A percentile compares a stretch with the other conserved stretches of the same genome.
phyloP scores from a whole-genome alignment of 495 filamentous ascomycete species.

The Podospora pseudoanserina region DNA sequence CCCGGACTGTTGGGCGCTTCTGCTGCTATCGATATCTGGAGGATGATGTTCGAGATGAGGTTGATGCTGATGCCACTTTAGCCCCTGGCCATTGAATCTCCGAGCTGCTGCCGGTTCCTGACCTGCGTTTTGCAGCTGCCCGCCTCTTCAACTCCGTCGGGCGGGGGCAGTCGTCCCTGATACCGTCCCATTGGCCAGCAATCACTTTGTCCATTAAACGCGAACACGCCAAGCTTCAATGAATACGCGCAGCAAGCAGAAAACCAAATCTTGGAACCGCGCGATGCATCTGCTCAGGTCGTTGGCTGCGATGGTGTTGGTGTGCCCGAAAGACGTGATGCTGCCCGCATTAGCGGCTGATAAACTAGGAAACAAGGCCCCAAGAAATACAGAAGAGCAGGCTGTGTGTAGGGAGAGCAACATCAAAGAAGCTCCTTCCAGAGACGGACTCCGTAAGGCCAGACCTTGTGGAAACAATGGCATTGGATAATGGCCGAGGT shows the following conservation, averaged over 20 bases:
- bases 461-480: background rate
- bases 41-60: background rate
- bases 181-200: constrained; percentile 10
- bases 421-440: background rate
- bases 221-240: constrained; percentile 28
- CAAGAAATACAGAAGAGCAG: background rate
- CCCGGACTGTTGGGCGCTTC: constrained; percentile 1
- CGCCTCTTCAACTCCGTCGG: constrained; percentile 11
- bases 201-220: constrained; percentile 31
- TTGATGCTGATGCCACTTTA: background rate
- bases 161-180: background rate
- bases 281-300: constrained; percentile 7
- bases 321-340: constrained; percentile 22
- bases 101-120: background rate
- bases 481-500: background rate
- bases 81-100: background rate
- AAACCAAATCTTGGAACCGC: constrained; percentile 28
- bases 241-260: constrained; percentile 31
- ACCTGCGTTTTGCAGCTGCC: constrained; percentile 11
- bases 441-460: background rate
- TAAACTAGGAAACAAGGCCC: constrained; percentile 18
- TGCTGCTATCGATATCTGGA: background rate
- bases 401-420: background rate
- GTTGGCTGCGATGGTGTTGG: constrained; percentile 14
- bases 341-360: constrained; percentile 32